These are phyloP conservation scores for Cyberlindnera mrakii DNA, from an alignment of 805 yeast species.

Conservation along the genomic window DNA sequence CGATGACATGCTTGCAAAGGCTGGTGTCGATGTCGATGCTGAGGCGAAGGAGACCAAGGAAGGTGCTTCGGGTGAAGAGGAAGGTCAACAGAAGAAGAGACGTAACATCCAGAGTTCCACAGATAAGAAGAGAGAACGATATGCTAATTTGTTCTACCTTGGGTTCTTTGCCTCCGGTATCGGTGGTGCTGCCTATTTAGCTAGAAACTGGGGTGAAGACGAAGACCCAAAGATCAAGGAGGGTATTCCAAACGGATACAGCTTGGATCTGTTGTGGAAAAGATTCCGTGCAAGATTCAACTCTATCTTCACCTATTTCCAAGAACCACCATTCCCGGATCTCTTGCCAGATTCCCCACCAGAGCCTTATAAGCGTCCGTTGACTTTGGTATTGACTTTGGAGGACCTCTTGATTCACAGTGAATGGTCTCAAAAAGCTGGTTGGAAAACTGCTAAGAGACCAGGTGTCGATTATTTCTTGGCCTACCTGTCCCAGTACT, in stretches of 20 bases:
- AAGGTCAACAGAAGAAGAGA: conserved; percentile 23
- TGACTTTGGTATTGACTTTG: conserved; percentile 81
- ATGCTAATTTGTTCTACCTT: conserved; percentile 69
- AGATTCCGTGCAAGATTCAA: conserved; percentile 69
- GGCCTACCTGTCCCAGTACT: conserved; percentile 90
- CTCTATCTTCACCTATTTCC: conserved; percentile 74
- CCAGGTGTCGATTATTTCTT: conserved; percentile 97
- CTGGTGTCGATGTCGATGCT: conserved; percentile 65
- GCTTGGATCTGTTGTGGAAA: conserved; percentile 56
- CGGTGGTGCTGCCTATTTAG: conserved; percentile 62
- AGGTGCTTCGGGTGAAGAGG: conserved; percentile 3
- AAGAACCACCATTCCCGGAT: conserved; percentile 91
- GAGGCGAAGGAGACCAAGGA: conserved; percentile 11
- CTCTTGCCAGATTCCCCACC: conserved; percentile 89
- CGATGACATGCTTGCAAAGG: conserved; percentile 76
- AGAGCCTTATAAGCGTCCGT: conserved; percentile 86
- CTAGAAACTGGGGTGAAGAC: conserved; percentile 80
- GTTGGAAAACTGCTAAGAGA: conserved; percentile 99
- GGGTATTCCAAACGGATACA: conserved; percentile 58
- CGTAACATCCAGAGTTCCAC: conserved; percentile 64
- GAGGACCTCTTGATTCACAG: conserved; percentile 90
- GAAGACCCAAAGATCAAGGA: conserved; percentile 57
- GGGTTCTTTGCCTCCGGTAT: conserved; percentile 40
- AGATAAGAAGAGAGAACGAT: conserved; percentile 76
- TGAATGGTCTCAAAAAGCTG: conserved; percentile 84